Base-by-base conservation (phyloP, 805 yeast genomes). In the Cyberlindnera xishuangbannaensis region DNA sequence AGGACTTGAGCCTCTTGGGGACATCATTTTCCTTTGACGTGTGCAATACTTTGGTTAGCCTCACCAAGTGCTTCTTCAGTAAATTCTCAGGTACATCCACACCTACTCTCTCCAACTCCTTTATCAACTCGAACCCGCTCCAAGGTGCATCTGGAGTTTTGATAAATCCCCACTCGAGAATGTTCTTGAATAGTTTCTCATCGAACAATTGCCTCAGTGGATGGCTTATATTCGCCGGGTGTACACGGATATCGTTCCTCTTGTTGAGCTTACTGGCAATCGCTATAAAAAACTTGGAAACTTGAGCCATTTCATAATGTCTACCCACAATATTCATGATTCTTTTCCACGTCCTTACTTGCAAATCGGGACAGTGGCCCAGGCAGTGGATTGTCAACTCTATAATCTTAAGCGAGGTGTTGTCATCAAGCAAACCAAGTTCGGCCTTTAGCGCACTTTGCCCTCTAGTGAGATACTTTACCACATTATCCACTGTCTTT, bases 151-250 rank as follows among this genome's bases (percentile, higher is more conserved):
- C 41, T 9, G 41, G 36, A 7, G 33, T 25, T 27, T 34, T 44
- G 2, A 36, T 27, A 23, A 52, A 51, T 6, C 55, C 49, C 35
- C 38, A 29, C 15, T 41, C 41, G 5, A 53, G 19, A 2, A 51
- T 32, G 18, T 34, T 40, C 16, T 40, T 32, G 8, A 45, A 14
- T 11, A 45, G 14, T 4, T 27, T 22, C 10, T 43, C 45, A 9
- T 39, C 37, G 22, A 51, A 51, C 3, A 46, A 29, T 11, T 39
- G 39, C n/a, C 43, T 28, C 17, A 51, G 15, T 12, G 51, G 51
- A 22, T 51, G 51, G 3, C 27, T 25, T 2, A 11, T 12, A 28
- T 43, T 41, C 2, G 38, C 15, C 7, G 43, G 15, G 19, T 43
- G 37, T 7, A 41, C 18, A 14, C 28, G 31, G 5, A 15, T 13